These are phyloP conservation scores for Pythium myriotylum DNA, from an alignment of 352 stramenopile species.

Conservation along the genomic window DNA sequence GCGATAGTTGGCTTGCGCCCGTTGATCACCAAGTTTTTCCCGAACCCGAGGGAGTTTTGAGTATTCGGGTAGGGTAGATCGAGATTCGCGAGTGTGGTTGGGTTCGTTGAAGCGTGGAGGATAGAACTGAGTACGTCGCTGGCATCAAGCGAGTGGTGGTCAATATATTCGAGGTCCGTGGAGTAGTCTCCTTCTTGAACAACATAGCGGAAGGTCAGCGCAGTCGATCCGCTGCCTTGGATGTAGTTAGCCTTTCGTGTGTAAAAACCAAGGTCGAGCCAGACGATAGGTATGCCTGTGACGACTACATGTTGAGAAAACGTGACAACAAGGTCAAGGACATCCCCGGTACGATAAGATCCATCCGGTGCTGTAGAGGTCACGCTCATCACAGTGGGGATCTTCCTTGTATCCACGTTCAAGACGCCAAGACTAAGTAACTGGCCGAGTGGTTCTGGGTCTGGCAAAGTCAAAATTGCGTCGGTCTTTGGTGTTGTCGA, in stretches of 20 bases:
- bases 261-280: conserved; percentile 62
- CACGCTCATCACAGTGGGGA: conserved; percentile 59
- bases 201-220: conserved; percentile 67
- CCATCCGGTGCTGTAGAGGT: conserved; percentile 47
- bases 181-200: conserved; percentile 76
- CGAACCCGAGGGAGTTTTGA: conserved; percentile 67
- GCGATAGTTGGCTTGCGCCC: conserved; percentile 66
- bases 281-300: conserved; percentile 57
- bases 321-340: conserved; percentile 53
- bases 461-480: conserved; percentile 62
- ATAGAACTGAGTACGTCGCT: conserved; percentile 51
- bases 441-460: conserved; percentile 43
- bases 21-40: conserved; percentile 70
- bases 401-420: conserved; percentile 58
- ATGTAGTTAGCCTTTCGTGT: conserved; percentile 56
- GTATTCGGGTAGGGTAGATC: conserved; percentile 71
- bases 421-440: conserved; percentile 38
- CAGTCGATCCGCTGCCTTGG: conserved; percentile 51
- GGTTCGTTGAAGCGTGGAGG: conserved; percentile 62
- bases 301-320: conserved; percentile 81
- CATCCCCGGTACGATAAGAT: conserved; percentile 68
- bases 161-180: conserved; percentile 77
- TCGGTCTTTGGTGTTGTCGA: conserved; percentile 77
- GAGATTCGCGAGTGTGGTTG: conserved; percentile 65
- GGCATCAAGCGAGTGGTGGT: conserved; percentile 79